phyloP scores from a whole-genome alignment of 371 early-diverging fungal genomes.

The Haplosporangium sp. region DNA sequence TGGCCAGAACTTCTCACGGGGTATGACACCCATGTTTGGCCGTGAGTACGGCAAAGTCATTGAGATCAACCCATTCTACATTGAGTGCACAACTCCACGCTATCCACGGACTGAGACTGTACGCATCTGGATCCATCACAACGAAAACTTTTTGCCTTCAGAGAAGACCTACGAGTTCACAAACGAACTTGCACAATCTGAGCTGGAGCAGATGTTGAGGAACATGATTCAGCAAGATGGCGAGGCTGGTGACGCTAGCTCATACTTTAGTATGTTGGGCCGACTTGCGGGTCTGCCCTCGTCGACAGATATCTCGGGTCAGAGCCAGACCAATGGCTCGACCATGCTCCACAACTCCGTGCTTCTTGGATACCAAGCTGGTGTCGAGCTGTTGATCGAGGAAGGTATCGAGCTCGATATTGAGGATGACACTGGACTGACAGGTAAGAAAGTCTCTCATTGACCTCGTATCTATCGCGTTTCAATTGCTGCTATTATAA shows the following conservation, averaged over 20 bases:
- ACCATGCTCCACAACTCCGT: conserved; percentile 53
- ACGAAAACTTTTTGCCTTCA: conserved; percentile 34
- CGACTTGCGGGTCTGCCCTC: conserved; percentile 37
- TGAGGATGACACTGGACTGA: conserved; percentile 47
- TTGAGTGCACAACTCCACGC: conserved; percentile 45
- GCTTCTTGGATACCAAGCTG: conserved; percentile 43
- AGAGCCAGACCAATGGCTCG: conserved; percentile 46
- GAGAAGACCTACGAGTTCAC: conserved; percentile 53
- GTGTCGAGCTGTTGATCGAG: conserved; percentile 43
- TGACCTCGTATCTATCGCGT: neutral
- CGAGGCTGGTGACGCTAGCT: conserved; percentile 28
- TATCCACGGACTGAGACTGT: conserved; percentile 40
- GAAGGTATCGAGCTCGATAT: conserved; percentile 52
- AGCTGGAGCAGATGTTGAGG: conserved; percentile 48
- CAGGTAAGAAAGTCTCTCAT: conserved; percentile 16
- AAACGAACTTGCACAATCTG: conserved; percentile 46
- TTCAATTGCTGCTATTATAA: too few relatives aligned
- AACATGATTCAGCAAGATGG: conserved; percentile 43
- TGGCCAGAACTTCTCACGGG: conserved; percentile 45
- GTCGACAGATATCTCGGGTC: conserved; percentile 44
- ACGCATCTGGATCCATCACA: conserved; percentile 43
- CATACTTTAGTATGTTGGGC: conserved; percentile 34
- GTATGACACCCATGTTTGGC: conserved; percentile 55
- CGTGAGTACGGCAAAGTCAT: conserved; percentile 47
- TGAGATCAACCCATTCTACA: conserved; percentile 50